phyloP scores from a whole-genome alignment of 176 grass and related monocot species.

The Tuctoria greenei region DNA sequence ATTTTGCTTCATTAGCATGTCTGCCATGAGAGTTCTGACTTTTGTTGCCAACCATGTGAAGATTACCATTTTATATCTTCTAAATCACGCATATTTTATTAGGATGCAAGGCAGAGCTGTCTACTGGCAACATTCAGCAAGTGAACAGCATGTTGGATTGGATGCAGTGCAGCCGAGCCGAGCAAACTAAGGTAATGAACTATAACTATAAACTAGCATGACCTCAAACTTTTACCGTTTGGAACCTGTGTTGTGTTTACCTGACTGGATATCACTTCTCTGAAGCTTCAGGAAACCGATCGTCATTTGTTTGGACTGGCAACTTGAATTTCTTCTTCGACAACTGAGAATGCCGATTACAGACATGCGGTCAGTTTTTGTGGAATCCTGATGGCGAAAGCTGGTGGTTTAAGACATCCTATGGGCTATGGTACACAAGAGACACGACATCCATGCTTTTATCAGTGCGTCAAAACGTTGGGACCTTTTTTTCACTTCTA shows the following conservation, averaged over 20 bases:
- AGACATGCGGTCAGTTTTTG: not conserved
- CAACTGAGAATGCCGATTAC: not conserved
- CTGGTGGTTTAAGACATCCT: not conserved
- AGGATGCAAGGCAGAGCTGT: not conserved
- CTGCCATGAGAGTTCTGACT: no score
- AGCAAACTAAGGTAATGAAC: not conserved
- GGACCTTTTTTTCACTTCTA: not conserved
- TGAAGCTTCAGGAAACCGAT: conserved; percentile 14
- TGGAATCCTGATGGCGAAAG: not conserved
- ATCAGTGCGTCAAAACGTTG: not conserved
- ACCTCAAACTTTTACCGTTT: not conserved
- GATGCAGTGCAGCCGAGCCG: not conserved
- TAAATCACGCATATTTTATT: not conserved
- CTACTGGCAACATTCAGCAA: not conserved
- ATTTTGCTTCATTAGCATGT: not conserved
- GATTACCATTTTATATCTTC: no score
- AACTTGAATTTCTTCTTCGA: not conserved
- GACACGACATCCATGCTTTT: not conserved
- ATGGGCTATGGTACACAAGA: not conserved
- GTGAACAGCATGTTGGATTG: not conserved
- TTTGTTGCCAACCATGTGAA: no score
- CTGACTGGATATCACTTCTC: not conserved
- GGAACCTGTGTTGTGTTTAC: not conserved
- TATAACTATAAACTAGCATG: not conserved
- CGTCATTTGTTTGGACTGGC: not conserved